A percentile compares a stretch with the other conserved stretches of the same genome.
phyloP scores from a whole-genome alignment of 1,284 basidiomycete genomes.

The Phlebopus sp. region DNA sequence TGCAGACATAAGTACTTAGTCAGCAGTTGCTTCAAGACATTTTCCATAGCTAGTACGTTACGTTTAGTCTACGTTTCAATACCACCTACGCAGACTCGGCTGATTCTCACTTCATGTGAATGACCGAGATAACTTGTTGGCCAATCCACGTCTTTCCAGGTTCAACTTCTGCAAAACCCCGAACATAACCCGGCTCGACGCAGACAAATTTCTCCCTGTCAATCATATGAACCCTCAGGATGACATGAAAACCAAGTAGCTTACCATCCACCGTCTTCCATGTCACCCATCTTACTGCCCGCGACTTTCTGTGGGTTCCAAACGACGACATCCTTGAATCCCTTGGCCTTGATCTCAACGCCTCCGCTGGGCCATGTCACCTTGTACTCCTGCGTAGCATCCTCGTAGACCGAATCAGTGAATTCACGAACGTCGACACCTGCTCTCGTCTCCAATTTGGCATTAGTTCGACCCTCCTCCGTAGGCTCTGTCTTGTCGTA shows the following conservation, averaged over 20 bases:
- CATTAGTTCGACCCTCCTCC: slow-evolving; percentile 44
- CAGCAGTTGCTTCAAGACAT: background rate
- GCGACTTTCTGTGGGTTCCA: slow-evolving; percentile 81
- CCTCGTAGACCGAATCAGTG: slow-evolving; percentile 76
- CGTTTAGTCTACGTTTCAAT: background rate
- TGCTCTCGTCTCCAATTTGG: slow-evolving; percentile 60
- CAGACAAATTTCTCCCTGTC: slow-evolving; percentile 78
- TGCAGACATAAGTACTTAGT: background rate
- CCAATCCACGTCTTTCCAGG: slow-evolving; percentile 72
- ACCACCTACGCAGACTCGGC: slow-evolving; percentile 3
- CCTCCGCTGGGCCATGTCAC: slow-evolving; percentile 59
- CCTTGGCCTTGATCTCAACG: slow-evolving; percentile 54
- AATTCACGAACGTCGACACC: slow-evolving; percentile 60
- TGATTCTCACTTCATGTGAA: slow-evolving; percentile 25
- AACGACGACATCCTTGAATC: slow-evolving; percentile 76
- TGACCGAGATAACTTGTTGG: slow-evolving; percentile 61
- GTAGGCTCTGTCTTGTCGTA: slow-evolving; percentile 74
- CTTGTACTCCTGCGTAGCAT: slow-evolving; percentile 54
- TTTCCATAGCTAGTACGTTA: background rate
- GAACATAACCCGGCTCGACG: slow-evolving; percentile 82
- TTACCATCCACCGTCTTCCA: slow-evolving; percentile 86
- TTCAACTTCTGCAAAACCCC: slow-evolving; percentile 58
- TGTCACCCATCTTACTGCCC: slow-evolving; percentile 75
- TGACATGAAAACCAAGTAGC: slow-evolving; percentile 17
- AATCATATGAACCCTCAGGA: slow-evolving; percentile 3